phyloP scores from a whole-genome alignment of 2,329 filamentous ascomycete genomes.

The Hyphodiscus sp. region DNA sequence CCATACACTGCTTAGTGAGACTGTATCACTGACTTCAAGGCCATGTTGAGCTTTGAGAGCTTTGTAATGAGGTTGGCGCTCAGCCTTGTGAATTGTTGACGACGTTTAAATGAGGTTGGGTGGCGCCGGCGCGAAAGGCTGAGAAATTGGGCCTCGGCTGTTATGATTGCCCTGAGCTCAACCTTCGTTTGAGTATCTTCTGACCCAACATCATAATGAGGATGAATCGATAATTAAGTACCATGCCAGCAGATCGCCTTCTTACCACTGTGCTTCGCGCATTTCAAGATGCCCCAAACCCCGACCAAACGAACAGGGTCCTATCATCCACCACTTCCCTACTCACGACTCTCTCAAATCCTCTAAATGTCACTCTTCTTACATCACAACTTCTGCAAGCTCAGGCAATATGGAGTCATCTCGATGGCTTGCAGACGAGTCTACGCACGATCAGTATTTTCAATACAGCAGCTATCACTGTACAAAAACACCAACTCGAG shows the following conservation, averaged over 20 bases:
- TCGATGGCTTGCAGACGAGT: slow-evolving; percentile 44
- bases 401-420: slow-evolving; percentile 49
- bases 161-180: not conserved
- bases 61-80: not conserved
- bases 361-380: slow-evolving; percentile 51
- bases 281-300: slow-evolving; percentile 24
- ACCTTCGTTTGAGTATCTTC: not conserved
- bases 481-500: slow-evolving; percentile 29
- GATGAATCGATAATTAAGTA: slow-evolving; percentile 8
- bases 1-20: not conserved
- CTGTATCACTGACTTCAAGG: slow-evolving; percentile 14
- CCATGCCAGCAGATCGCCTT: slow-evolving; percentile 29
- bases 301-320: slow-evolving; percentile 24
- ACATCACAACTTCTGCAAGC: slow-evolving; percentile 52
- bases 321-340: slow-evolving; percentile 48
- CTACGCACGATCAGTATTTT: slow-evolving; percentile 50
- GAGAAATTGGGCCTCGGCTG: not conserved
- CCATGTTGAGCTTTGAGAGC: slow-evolving; percentile 5
- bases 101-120: not conserved
- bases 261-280: slow-evolving; percentile 28
- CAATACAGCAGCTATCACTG: slow-evolving; percentile 41
- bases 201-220: slow-evolving; percentile 1
- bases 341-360: slow-evolving; percentile 51
- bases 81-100: not conserved
- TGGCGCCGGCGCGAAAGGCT: not conserved